A percentile compares a stretch with the other conserved stretches of the same genome.
Evolutionary conservation across 208 protist species (phyloP).

Genomic region (Hexamita inflata): DNA sequence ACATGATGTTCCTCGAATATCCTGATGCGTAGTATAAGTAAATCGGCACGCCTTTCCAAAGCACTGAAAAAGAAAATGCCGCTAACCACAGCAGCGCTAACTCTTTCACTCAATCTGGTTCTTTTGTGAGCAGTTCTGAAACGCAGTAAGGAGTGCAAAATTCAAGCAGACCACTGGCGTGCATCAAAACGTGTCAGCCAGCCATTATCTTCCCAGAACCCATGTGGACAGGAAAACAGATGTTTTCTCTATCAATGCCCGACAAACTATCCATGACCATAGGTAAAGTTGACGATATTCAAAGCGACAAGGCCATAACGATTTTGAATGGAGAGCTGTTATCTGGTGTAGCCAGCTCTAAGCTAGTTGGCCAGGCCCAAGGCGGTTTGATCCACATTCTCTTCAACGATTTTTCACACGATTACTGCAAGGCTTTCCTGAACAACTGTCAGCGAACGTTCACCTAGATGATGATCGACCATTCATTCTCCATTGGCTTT

Average conservation of each 20-base stretch:
- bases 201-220: conserved; percentile 85
- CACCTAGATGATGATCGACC: conserved; percentile 82
- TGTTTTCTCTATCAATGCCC: conserved; percentile 62
- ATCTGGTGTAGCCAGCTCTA: conserved; percentile 61
- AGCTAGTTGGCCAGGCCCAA: conserved; percentile 57
- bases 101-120: no score
- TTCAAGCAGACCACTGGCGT: no score
- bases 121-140: no score
- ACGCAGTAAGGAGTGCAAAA: no score
- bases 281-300: conserved; percentile 46
- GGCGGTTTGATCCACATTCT: conserved; percentile 72
- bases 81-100: no score
- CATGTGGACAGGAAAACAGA: conserved; percentile 98
- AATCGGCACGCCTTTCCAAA: no score
- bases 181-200: conserved; percentile 67
- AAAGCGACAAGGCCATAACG: conserved; percentile 45
- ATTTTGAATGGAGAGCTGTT: conserved; percentile 75
- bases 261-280: background rate
- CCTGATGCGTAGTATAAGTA: conserved; percentile 42
- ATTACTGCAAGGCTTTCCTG: conserved; percentile 64
- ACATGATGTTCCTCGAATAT: conserved; percentile 60
- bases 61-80: no score
- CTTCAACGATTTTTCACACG: conserved; percentile 77
- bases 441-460: conserved; percentile 76
- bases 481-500: conserved; percentile 86